These are phyloP conservation scores for Dactylellina drechsleri DNA, from an alignment of 2,329 filamentous ascomycete genomes.

Conservation along the genomic window DNA sequence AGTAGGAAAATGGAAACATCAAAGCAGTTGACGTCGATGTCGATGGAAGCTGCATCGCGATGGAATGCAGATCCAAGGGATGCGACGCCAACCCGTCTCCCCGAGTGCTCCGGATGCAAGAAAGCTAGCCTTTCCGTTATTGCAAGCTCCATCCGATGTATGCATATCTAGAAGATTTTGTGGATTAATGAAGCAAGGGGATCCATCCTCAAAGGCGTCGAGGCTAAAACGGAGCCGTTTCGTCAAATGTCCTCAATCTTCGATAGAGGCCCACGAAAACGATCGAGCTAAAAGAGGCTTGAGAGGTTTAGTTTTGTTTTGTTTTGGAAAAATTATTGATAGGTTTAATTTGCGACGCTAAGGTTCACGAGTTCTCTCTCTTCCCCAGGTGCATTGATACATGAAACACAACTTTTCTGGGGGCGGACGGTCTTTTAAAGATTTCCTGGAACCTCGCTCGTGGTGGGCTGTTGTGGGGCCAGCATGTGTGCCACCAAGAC, in stretches of 20 bases:
- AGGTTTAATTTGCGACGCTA: constrained; percentile 11
- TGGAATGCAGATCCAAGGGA: constrained; percentile 27
- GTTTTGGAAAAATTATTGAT: constrained; percentile 17
- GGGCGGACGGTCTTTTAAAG: constrained; percentile 45
- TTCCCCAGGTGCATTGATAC: not conserved
- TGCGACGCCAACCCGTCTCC: constrained; percentile 25
- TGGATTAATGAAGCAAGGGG: not conserved
- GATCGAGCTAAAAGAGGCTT: constrained; percentile 9
- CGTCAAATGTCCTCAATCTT: not conserved
- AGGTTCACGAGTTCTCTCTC: not conserved
- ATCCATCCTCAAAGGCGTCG: not conserved
- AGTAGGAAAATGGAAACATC: constrained; percentile 2
- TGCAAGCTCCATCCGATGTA: constrained; percentile 3
- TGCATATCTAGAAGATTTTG: not conserved
- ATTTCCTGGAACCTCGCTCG: constrained; percentile 27
- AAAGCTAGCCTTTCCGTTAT: not conserved
- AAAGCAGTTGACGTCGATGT: not conserved
- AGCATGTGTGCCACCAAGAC: constrained; percentile 21
- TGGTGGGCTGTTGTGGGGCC: constrained; percentile 14
- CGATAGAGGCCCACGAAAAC: constrained; percentile 10
- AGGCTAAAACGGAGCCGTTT: not conserved
- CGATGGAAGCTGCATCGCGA: not conserved
- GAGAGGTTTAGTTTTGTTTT: constrained; percentile 1
- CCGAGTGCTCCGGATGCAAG: constrained; percentile 34
- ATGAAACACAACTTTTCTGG: constrained; percentile 21